A percentile compares a stretch with the other conserved stretches of the same genome.
Evolutionary conservation across 2,329 filamentous ascomycete species (phyloP).

Genomic region (Drechslerella coelobrocha): DNA sequence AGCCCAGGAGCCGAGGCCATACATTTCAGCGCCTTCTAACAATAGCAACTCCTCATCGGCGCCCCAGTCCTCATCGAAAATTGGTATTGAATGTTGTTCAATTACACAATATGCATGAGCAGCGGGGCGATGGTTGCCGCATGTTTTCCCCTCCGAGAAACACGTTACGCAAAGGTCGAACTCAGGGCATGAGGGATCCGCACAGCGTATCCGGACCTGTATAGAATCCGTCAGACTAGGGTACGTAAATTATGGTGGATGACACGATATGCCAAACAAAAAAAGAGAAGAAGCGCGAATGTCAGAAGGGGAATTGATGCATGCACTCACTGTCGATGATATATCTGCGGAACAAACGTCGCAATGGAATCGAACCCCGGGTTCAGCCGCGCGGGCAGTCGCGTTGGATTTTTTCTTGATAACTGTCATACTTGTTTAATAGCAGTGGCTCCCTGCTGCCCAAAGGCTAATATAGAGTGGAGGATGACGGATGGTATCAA

Average conservation of each 20-base stretch:
- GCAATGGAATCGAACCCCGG: slow-evolving; percentile 93
- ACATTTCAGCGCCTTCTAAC: slow-evolving; percentile 92
- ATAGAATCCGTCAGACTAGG: neutral
- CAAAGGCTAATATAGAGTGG: neutral
- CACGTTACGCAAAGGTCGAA: slow-evolving; percentile 97
- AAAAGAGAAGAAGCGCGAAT: neutral
- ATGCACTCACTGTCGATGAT: slow-evolving; percentile 80
- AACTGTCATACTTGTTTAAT: slow-evolving; percentile 74
- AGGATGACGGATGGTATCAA: slow-evolving; percentile 5
- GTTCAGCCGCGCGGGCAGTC: slow-evolving; percentile 71
- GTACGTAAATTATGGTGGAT: neutral
- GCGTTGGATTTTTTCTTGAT: slow-evolving; percentile 79
- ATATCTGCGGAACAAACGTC: slow-evolving; percentile 97
- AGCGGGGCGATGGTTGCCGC: slow-evolving; percentile 82
- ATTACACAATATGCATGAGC: slow-evolving; percentile 92
- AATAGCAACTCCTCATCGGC: slow-evolving; percentile 95
- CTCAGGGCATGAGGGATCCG: slow-evolving; percentile 80
- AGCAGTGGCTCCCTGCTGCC: neutral
- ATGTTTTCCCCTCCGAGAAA: slow-evolving; percentile 81
- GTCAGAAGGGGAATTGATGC: no score
- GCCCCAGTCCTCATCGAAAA: slow-evolving; percentile 93
- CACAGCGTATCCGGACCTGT: slow-evolving; percentile 93
- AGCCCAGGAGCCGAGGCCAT: slow-evolving; percentile 94
- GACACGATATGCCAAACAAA: neutral
- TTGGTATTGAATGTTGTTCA: slow-evolving; percentile 97